A percentile compares a stretch with the other conserved stretches of the same genome.
Conservation (phyloP, 352 stramenopile genomes). For the Phytophthora fragariae region DNA sequence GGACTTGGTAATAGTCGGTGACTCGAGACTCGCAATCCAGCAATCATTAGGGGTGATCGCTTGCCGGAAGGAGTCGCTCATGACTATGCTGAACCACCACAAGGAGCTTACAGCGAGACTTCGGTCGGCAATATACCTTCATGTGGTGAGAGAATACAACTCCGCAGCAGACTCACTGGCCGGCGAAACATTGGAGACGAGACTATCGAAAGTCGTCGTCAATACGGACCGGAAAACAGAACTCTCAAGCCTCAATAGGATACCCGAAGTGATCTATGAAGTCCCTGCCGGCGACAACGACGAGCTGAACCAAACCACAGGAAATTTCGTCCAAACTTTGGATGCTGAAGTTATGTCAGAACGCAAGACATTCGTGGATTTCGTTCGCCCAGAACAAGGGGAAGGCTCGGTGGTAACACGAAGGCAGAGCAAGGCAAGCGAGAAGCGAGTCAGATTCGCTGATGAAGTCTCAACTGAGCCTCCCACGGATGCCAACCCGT, state of each 20-base stretch:
- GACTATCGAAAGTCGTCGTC: not conserved
- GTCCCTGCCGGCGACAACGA: not conserved
- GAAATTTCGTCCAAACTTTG: not conserved
- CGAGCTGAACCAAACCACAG: not conserved
- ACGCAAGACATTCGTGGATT: not conserved
- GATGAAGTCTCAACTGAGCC: not conserved
- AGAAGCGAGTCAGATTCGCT: conserved; percentile 2
- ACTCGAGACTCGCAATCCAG: no score
- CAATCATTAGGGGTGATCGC: no score
- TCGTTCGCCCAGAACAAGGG: not conserved
- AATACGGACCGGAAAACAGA: not conserved
- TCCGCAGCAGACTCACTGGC: conserved; percentile 3
- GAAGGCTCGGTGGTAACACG: not conserved
- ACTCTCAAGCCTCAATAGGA: not conserved
- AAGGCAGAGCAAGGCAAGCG: not conserved
- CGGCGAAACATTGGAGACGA: not conserved
- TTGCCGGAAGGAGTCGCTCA: not conserved
- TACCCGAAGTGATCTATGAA: not conserved
- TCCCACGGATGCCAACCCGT: no score
- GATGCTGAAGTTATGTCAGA: not conserved
- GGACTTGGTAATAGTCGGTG: no score
- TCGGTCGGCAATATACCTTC: no score
- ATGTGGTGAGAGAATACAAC: conserved; percentile 2
- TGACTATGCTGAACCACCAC: no score
- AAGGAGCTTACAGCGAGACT: no score